Base-by-base conservation (phyloP, 306 rosid genomes). In the Clitoria ternatea region DNA sequence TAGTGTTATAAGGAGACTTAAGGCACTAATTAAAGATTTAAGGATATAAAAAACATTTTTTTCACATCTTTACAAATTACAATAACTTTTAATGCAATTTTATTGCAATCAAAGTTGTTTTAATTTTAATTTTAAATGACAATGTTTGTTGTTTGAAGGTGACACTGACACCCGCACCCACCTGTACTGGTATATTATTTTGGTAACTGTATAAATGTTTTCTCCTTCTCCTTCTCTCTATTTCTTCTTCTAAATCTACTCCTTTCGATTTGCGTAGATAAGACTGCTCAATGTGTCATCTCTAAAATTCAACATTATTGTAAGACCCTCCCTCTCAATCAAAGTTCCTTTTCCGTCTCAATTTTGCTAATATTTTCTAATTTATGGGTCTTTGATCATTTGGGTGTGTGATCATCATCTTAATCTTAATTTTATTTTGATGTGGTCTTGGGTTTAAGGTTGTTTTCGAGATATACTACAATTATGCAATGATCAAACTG, bases 261-360 rank as follows among this genome's bases (percentile, higher is more conserved):
- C n/a, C n/a, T n/a, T 75, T 70, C 66, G 71, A 76, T 72, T 42
- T 61, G 71, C 82, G 78, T 57, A 61, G 84, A 80, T 83, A 83
- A 87, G 89, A 77, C 84, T 77, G 85, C 79, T 76, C 40, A 81
- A 30, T 70, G 84, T 53, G 76, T 42, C 80, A 2, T 63, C 68
- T 37, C 24, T 9, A 8, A 18, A 11, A 30, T 50, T 52, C 70
- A 81, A 76, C 79, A 72, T 82, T 80, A 73, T 57, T 27, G 78
- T 48, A 7, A 37, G 60, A 20, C 2, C 19, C 67, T 75, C 73
- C 43, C 14, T 75, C 74, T 55, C 19, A 6, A 37, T 35, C 60
- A 6, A 17, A 30, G 14, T 24, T 49, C 5, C 20, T 2, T 47
- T 40, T 17, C 6, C 1, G 22, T 50, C 44, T 69, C 27, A 33